Evolutionary conservation across 2,329 filamentous ascomycete genomes (phyloP).

Genomic region (Pyrenophora seminiperda): DNA sequence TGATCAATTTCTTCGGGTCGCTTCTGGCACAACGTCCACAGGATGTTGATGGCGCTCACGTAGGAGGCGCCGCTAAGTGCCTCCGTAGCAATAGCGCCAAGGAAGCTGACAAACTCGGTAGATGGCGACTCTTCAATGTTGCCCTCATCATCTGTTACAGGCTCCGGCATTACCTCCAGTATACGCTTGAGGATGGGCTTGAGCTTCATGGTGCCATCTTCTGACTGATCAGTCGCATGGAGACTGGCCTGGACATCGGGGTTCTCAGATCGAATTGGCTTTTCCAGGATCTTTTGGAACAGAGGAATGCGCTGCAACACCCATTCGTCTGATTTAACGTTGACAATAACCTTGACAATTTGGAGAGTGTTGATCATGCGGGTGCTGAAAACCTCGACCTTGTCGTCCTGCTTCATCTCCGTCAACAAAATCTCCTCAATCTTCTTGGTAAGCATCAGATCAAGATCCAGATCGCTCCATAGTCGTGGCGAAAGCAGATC

Average conservation of each 20-base stretch:
- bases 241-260: conserved; percentile 93
- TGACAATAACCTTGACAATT: conserved; percentile 85
- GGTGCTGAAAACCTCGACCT: conserved; percentile 74
- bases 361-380: conserved; percentile 93
- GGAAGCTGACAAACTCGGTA: conserved; percentile 83
- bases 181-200: conserved; percentile 79
- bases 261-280: conserved; percentile 84
- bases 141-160: conserved; percentile 83
- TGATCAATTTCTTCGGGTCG: conserved; percentile 87
- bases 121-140: conserved; percentile 75
- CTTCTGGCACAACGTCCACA: conserved; percentile 88
- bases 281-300: conserved; percentile 88
- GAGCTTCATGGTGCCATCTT: conserved; percentile 64
- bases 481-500: conserved; percentile 85
- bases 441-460: conserved; percentile 81
- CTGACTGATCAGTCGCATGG: conserved; percentile 73
- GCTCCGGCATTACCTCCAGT: conserved; percentile 83
- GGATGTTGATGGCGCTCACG: conserved; percentile 85
- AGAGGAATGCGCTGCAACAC: conserved; percentile 75
- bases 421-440: conserved; percentile 83
- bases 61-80: conserved; percentile 81
- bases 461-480: conserved; percentile 91
- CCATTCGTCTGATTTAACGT: conserved; percentile 89
- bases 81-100: conserved; percentile 87
- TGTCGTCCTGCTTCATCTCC: conserved; percentile 62